Evolutionary conservation across 768 basidiomycete genomes (phyloP).

Genomic region (Pleurotus citrinopileatus): DNA sequence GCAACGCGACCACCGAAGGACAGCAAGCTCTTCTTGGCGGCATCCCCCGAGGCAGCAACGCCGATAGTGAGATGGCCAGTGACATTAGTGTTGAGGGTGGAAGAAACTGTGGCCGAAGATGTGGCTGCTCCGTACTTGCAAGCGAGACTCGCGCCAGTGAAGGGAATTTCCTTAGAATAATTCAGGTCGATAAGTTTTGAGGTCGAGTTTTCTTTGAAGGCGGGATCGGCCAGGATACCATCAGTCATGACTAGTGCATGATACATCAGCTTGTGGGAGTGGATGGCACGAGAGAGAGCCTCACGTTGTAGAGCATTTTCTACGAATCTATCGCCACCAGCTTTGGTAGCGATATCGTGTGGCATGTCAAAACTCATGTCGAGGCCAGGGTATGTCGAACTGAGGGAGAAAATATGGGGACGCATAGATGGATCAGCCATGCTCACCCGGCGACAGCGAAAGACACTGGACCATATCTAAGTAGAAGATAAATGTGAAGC

Average conservation of each 20-base stretch:
- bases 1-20: background rate
- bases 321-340: background rate
- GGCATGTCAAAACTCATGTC: constrained; percentile 7
- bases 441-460: constrained; percentile 2
- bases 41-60: background rate
- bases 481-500: background rate
- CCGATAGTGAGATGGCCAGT: constrained; percentile 2
- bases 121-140: background rate
- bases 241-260: background rate
- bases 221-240: background rate
- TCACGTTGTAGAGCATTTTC: background rate
- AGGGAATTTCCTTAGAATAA: background rate
- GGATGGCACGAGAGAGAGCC: background rate
- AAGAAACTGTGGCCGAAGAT: background rate
- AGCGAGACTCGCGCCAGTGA: background rate
- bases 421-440: background rate
- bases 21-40: background rate
- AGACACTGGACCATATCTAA: background rate
- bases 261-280: no score
- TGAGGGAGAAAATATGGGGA: background rate
- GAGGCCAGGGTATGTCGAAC: background rate
- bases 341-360: background rate
- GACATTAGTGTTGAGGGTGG: background rate
- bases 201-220: background rate
- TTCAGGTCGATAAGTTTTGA: background rate